Base-by-base conservation (phyloP, 1,284 basidiomycete species). In the Ganoderma sp. region DNA sequence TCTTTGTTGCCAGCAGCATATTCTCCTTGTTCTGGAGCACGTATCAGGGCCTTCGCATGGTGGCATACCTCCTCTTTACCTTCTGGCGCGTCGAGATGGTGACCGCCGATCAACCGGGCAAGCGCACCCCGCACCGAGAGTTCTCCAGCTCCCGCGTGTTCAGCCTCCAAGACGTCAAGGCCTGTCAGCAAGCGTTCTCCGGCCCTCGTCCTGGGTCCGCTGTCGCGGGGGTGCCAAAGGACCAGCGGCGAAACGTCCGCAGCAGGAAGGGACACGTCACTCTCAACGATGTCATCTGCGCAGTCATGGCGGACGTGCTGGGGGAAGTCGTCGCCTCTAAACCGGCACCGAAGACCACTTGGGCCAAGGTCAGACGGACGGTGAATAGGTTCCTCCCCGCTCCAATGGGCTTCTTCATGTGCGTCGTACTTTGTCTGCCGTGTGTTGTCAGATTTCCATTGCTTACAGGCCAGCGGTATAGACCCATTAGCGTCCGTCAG, bases 171-270 rank as follows among this genome's bases (percentile, higher is more conserved):
- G 78, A 79, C 54, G 71, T 79, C 39, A 74, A 75, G 65, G 66
- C 75, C 3, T 77, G 77, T 66, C 78, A 79, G 70, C 69, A 74
- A 28, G 78, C 78, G 57, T 79, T 79, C 67, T 77, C 76, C 0
- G 76, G 76, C 7, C 62, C 71, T 12, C 63, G 67, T 4, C 74
- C 75, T 8, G 75, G 75, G 1, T 72, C 65, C 37, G 74, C 74
- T 2, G 73, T 73, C 34, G 67, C 62, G 4, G 73, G 70, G 14
- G 70, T 75, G n/a, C 73, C 71, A 14, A 72, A 67, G 57, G 67
- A 71, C 42, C 59, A 71, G 67, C 67, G 73, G 15, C 69, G 70
- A 37, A 75, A 67, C 22, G 73, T 61, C 39, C 62, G 67, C 66
- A 69, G 68, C 56, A 72, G 71, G 42, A 67, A 69, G 6, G 71